Evolutionary conservation across 78 protist genomes (phyloP), one percentile per base, ranked within the genome.

Genomic region (Polysphondylium violaceum): DNA sequence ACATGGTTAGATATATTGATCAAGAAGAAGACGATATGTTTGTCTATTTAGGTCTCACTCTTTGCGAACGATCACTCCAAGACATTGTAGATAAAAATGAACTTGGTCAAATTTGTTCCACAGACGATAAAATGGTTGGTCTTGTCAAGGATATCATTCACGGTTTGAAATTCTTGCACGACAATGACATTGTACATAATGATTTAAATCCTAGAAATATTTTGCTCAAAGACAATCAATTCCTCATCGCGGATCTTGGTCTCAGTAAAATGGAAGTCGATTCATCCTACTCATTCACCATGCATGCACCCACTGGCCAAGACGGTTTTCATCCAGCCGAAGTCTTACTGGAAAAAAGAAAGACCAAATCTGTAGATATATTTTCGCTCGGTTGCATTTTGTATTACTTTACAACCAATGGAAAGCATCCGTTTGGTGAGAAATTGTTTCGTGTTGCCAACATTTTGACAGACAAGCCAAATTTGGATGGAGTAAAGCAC

Each of bases 271-370:
- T 83, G 91, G 55, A 56, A 23, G 79, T 83, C 36, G 58, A 51
- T 27, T 25, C 74, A 2, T 69, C 79, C 17, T 83, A 43, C 63
- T 21, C 78, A 53, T 69, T 23, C 31, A 58, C 91, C 6, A 50
- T 43, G 53, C 77, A 83, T 71, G 60, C 79, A 19, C 91, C 91
- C 38, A 64, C 91, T 21, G 91, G 91, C 25, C 77, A 67, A 17
- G 91, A 74, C 2, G 91, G 91, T 25, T 83, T 58, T 44, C 91
- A 83, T 58, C 91, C 91, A 25, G 77, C 77, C 3, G 91, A 83
- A 41, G 73, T 69, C 2, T 27, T 83, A 29, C 56, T 58, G 6
- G 67, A 69, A 25, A 58, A 83, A 31, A 77, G 91, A n/a, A 83
- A 83, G 56, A 83, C 91, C 5, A 83, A 69, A 17, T 51, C 91